Evolutionary conservation across 1,284 basidiomycete genomes (phyloP).

Genomic region (Golubevia pallescens): DNA sequence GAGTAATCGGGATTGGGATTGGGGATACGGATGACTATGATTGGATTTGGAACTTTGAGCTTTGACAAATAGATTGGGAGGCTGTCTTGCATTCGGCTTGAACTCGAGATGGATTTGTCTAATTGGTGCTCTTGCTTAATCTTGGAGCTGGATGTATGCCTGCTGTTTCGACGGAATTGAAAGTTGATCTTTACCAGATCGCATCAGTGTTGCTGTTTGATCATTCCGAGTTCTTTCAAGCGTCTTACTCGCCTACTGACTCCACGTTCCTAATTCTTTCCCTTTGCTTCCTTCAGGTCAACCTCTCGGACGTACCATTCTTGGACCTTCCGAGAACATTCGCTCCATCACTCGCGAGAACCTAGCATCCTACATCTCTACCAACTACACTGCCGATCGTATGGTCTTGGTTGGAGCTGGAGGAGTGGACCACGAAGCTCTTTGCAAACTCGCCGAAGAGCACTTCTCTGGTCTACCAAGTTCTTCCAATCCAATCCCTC

Average conservation of each 20-base stretch:
- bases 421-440: conserved; percentile 87
- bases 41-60: too few species aligned
- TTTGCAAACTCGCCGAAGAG: conserved; percentile 92
- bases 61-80: too few species aligned
- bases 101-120: too few species aligned
- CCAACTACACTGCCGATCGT: conserved; percentile 97
- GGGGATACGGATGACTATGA: too few species aligned
- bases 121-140: conserved; percentile 32
- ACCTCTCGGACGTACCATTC: conserved; percentile 93
- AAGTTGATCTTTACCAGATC: conserved; percentile 52
- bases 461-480: conserved; percentile 89
- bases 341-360: conserved; percentile 92
- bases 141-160: conserved; percentile 53
- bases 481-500: conserved; percentile 84
- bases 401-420: conserved; percentile 98
- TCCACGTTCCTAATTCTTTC: conserved; percentile 55
- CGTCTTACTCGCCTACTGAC: too few species aligned
- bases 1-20: too few species aligned
- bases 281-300: conserved; percentile 72
- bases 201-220: conserved; percentile 16
- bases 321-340: conserved; percentile 95
- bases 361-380: conserved; percentile 89
- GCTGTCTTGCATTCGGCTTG: too few species aligned
- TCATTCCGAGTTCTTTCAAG: conserved; percentile 39
- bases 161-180: conserved; percentile 51